Evolutionary conservation across 441 rosid genomes (phyloP).

Genomic region (Mallotus japonicus): DNA sequence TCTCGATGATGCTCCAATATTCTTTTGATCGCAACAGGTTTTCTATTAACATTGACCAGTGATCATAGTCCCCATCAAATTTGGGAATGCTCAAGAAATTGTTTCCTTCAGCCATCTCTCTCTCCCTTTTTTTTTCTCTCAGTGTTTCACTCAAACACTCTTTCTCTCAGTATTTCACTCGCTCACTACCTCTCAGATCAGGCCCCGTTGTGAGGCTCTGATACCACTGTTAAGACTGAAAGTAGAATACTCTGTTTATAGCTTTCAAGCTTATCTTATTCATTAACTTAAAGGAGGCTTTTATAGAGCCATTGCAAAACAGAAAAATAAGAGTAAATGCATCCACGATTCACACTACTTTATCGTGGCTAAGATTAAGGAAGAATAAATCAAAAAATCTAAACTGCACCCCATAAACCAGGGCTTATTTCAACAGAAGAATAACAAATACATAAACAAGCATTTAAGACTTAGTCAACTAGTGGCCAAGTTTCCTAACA

Average conservation of each 20-base stretch:
- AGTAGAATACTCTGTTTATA: neutral
- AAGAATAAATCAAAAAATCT: neutral
- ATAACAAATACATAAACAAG: neutral
- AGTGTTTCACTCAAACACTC: conserved; percentile 1
- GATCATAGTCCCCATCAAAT: conserved; percentile 1
- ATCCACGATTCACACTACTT: neutral
- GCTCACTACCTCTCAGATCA: neutral
- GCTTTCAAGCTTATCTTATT: neutral
- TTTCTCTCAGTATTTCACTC: neutral
- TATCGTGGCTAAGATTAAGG: neutral
- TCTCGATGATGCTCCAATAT: neutral
- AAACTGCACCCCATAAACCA: neutral
- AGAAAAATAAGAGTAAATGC: neutral
- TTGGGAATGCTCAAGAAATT: neutral
- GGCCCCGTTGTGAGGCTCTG: too few species aligned
- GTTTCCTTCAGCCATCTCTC: neutral
- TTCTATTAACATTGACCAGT: neutral
- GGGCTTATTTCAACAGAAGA: neutral
- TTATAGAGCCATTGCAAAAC: neutral
- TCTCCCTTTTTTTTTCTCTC: neutral
- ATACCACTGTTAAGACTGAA: too few species aligned
- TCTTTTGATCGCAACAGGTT: neutral
- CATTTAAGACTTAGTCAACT: neutral
- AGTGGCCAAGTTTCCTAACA: neutral
- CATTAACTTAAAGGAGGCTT: neutral